phyloP scores from a whole-genome alignment of 2,329 filamentous ascomycete species.

The Xylaria sp. region DNA sequence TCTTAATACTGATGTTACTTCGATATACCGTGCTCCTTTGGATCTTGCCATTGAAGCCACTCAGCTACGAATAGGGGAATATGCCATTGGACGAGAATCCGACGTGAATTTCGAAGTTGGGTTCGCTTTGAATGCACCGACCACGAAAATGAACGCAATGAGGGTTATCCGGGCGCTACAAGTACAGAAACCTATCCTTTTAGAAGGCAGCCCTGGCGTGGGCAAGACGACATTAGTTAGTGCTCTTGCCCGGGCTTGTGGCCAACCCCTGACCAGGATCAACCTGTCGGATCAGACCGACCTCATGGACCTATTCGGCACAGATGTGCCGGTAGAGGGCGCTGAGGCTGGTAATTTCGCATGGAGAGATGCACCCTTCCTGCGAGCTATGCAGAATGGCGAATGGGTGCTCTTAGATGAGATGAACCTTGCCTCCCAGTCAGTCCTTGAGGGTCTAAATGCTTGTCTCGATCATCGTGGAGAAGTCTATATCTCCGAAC shows the following conservation, averaged over 20 bases:
- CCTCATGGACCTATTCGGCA: constrained; percentile 95
- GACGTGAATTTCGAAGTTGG: constrained; percentile 58
- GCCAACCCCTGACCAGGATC: constrained; percentile 85
- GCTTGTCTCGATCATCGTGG: constrained; percentile 96
- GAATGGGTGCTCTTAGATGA: constrained; percentile 97
- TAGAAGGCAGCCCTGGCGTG: constrained; percentile 97
- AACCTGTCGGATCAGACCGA: constrained; percentile 98
- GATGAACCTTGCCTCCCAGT: constrained; percentile 98
- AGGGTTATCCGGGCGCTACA: constrained; percentile 88
- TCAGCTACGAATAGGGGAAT: constrained; percentile 73
- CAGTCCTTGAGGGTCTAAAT: constrained; percentile 93
- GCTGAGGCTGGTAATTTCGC: constrained; percentile 87
- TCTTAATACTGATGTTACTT: constrained; percentile 64
- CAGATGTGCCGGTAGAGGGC: constrained; percentile 94
- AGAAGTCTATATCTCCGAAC: constrained; percentile 91
- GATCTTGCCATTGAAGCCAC: constrained; percentile 60
- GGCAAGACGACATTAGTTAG: constrained; percentile 95
- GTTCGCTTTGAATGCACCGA: constrained; percentile 87
- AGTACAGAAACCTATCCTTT: constrained; percentile 85
- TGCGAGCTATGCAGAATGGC: constrained; percentile 94
- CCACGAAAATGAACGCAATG: constrained; percentile 88
- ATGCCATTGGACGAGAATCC: constrained; percentile 65
- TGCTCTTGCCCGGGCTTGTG: constrained; percentile 79
- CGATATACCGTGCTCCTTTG: constrained; percentile 69
- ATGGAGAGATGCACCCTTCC: constrained; percentile 94